A percentile compares a stretch with the other conserved stretches of the same genome.
Conservation (phyloP, 2,329 filamentous ascomycete genomes). For the Xylariaceae sp. region DNA sequence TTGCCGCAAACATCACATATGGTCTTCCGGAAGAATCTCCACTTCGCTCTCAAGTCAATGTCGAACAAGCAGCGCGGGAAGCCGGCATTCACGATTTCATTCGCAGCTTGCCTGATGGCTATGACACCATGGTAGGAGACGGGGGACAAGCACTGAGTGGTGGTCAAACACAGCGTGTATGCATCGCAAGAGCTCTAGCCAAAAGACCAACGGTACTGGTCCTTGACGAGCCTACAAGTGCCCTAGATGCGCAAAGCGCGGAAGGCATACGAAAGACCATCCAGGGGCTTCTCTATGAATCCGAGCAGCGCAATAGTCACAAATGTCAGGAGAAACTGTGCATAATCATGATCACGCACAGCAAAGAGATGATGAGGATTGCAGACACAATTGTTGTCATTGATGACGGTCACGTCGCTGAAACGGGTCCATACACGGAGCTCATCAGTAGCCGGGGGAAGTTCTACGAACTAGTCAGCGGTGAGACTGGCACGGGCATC, state of each 20-base stretch:
- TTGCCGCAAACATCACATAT: slow-evolving; percentile 81
- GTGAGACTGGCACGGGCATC: slow-evolving; percentile 20
- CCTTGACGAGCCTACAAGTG: slow-evolving; percentile 83
- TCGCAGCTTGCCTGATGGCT: slow-evolving; percentile 65
- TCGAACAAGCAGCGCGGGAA: slow-evolving; percentile 52
- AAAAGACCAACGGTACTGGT: slow-evolving; percentile 70
- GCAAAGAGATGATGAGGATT: slow-evolving; percentile 79
- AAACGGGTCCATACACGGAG: slow-evolving; percentile 64
- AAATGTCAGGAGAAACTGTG: slow-evolving; percentile 37
- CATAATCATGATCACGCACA: slow-evolving; percentile 80
- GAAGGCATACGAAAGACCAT: slow-evolving; percentile 64
- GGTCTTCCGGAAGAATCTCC: slow-evolving; percentile 60
- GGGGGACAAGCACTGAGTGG: slow-evolving; percentile 72
- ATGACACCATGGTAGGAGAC: slow-evolving; percentile 72
- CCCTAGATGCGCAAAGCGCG: slow-evolving; percentile 70
- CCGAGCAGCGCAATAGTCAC: not conserved
- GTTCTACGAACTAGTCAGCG: slow-evolving; percentile 44
- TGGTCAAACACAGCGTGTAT: slow-evolving; percentile 78
- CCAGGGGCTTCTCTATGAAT: slow-evolving; percentile 43
- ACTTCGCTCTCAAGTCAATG: slow-evolving; percentile 42
- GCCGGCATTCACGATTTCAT: slow-evolving; percentile 78
- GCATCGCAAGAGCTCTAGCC: slow-evolving; percentile 76
- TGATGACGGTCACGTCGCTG: slow-evolving; percentile 63
- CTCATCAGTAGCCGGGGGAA: slow-evolving; percentile 47
- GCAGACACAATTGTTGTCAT: slow-evolving; percentile 72